phyloP scores from a whole-genome alignment of 257 asterid genomes.

The Nicotiana noctiflora region DNA sequence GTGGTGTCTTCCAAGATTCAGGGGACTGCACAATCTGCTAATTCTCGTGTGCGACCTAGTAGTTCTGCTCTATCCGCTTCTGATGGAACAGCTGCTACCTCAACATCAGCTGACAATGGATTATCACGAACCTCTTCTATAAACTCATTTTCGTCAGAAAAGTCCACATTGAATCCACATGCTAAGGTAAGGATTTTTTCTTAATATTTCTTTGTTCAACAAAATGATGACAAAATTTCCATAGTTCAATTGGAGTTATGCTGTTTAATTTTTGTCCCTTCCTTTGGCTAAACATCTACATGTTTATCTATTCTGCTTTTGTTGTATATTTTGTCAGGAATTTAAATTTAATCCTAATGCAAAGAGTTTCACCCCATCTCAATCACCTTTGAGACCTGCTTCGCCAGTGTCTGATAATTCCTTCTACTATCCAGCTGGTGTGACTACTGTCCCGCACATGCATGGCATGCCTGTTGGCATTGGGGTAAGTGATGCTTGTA shows the following conservation, averaged over 20 bases:
- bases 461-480: slow-evolving; percentile 80
- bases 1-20: slow-evolving; percentile 4
- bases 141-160: slow-evolving; percentile 79
- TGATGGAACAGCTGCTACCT: slow-evolving; percentile 58
- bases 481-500: slow-evolving; percentile 53
- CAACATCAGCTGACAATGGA: slow-evolving; percentile 44
- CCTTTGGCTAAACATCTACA: not conserved
- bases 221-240: not conserved
- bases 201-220: not conserved
- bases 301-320: not conserved
- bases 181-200: slow-evolving; percentile 59
- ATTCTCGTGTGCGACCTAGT: slow-evolving; percentile 29
- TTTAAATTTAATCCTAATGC: slow-evolving; percentile 90
- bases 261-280: not conserved
- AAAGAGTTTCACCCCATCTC: slow-evolving; percentile 70
- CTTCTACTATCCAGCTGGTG: slow-evolving; percentile 74
- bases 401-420: slow-evolving; percentile 79
- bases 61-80: slow-evolving; percentile 68
- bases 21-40: slow-evolving; percentile 27
- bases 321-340: slow-evolving; percentile 42
- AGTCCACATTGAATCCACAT: slow-evolving; percentile 77
- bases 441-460: slow-evolving; percentile 59
- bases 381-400: slow-evolving; percentile 62
- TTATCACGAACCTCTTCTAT: slow-evolving; percentile 75
- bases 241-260: not conserved